Evolutionary conservation across 1,284 basidiomycete species (phyloP).

Genomic region (Fistulinella cinereoalba): DNA sequence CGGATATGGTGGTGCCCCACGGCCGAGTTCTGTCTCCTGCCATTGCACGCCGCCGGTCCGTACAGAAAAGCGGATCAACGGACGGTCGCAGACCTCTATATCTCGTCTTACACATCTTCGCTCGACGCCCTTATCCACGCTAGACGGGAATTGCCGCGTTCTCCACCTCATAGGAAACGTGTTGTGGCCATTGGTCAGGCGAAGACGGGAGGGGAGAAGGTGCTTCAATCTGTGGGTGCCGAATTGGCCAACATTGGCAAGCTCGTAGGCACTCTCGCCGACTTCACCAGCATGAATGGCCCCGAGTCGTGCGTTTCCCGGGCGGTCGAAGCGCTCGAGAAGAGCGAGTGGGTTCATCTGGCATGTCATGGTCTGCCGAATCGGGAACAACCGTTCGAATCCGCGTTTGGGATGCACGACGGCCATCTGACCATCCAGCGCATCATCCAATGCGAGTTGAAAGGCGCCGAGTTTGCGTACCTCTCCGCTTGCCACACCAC

Average conservation of each 20-base stretch:
- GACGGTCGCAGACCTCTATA: conserved; percentile 24
- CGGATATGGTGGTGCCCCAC: neutral
- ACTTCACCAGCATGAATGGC: conserved; percentile 2
- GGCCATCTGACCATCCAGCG: conserved; percentile 18
- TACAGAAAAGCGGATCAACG: neutral
- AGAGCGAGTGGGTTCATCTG: conserved; percentile 16
- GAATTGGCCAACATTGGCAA: neutral
- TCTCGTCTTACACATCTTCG: conserved; percentile 35
- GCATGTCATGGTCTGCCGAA: conserved; percentile 15
- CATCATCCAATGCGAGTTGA: conserved; percentile 20
- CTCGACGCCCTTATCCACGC: conserved; percentile 27
- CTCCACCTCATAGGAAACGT: too few relatives aligned
- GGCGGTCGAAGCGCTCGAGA: conserved; percentile 5
- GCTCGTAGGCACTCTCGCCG: neutral
- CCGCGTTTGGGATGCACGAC: conserved; percentile 22
- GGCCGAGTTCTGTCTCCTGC: conserved; percentile 18
- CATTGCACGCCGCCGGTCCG: conserved; percentile 26
- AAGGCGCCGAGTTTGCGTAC: conserved; percentile 32
- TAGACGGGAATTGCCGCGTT: neutral
- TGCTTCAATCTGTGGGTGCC: conserved; percentile 1
- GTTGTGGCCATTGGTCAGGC: neutral
- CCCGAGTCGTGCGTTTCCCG: neutral
- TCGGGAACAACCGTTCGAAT: conserved; percentile 17
- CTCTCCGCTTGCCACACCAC: conserved; percentile 30
- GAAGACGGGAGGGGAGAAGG: neutral